A percentile compares a stretch with the other conserved stretches of the same genome.
These are phyloP conservation scores for Fusarium sororula DNA, from an alignment of 2,329 filamentous ascomycete species.

Conservation along the genomic window DNA sequence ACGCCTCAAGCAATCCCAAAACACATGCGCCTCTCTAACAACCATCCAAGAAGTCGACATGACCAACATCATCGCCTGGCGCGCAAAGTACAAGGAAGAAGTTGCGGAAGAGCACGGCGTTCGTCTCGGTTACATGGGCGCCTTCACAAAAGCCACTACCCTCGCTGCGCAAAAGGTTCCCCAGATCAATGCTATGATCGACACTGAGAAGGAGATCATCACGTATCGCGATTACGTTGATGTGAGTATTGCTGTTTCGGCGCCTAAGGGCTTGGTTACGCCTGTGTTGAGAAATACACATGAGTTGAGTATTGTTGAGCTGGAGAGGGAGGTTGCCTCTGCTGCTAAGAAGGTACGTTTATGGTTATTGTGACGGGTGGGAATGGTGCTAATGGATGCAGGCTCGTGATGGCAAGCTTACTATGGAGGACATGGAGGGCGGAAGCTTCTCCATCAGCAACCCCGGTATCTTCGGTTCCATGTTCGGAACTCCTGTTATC, in stretches of 20 bases:
- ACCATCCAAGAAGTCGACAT: constrained; percentile 60
- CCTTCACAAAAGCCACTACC: constrained; percentile 77
- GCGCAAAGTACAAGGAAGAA: constrained; percentile 70
- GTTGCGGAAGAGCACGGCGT: constrained; percentile 45
- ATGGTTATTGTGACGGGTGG: fast-evolving
- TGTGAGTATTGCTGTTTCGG: constrained; percentile 77
- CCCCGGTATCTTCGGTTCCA: constrained; percentile 74
- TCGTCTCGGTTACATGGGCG: constrained; percentile 75
- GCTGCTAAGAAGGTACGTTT: constrained; percentile 63
- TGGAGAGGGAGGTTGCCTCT: constrained; percentile 65
- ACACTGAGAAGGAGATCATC: constrained; percentile 67
- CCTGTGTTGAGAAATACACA: constrained; percentile 78
- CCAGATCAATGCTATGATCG: constrained; percentile 71
- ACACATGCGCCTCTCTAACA: constrained; percentile 76
- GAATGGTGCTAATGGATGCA: constrained; percentile 37
- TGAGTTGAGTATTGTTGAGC: constrained; percentile 48
- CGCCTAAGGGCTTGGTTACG: constrained; percentile 75
- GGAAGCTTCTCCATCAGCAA: constrained; percentile 83
- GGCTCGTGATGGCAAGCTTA: constrained; percentile 77
- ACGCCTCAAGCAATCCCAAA: constrained; percentile 73
- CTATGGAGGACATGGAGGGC: constrained; percentile 80
- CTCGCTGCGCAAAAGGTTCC: constrained; percentile 74
- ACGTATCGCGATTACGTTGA: constrained; percentile 72
- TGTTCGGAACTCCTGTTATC: constrained; percentile 72
- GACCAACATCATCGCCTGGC: constrained; percentile 71